Evolutionary conservation across 139 green algal species (phyloP).

Genomic region (Picochlorum costavermella): DNA sequence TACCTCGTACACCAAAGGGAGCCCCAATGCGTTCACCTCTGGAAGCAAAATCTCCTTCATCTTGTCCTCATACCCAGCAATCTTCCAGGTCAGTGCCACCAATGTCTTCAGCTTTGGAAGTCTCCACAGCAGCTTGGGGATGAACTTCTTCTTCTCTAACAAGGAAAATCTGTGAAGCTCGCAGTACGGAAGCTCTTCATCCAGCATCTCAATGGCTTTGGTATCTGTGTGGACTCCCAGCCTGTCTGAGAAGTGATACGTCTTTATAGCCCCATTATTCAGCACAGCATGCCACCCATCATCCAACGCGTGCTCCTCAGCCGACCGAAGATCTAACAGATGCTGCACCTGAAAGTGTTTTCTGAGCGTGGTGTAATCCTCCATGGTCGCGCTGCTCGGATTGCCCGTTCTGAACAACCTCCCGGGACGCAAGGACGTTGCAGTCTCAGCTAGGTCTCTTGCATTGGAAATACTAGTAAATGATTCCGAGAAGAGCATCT

Average conservation of each 20-base stretch:
- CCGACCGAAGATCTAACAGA: constrained; percentile 24
- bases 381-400: constrained; percentile 6
- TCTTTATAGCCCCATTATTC: constrained; percentile 22
- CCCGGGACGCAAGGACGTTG: constrained; percentile 15
- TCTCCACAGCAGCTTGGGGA: constrained; percentile 18
- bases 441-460: constrained; percentile 21
- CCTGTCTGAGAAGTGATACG: constrained; percentile 4
- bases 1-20: constrained; percentile 35
- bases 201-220: constrained; percentile 7
- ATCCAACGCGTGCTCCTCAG: constrained; percentile 19
- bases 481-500: neutral
- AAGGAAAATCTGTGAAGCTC: constrained; percentile 29
- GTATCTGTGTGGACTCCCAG: neutral
- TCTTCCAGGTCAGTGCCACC: constrained; percentile 20
- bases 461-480: constrained; percentile 16
- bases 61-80: constrained; percentile 18
- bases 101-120: constrained; percentile 14
- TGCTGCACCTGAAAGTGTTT: constrained; percentile 16
- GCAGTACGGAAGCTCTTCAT: constrained; percentile 3
- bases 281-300: constrained; percentile 25
- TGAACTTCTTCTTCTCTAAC: constrained; percentile 23
- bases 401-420: constrained; percentile 22
- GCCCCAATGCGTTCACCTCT: constrained; percentile 27
- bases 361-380: constrained; percentile 19
- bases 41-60: constrained; percentile 25